A percentile compares a stretch with the other conserved stretches of the same genome.
phyloP scores from a whole-genome alignment of 1,284 basidiomycete genomes.

The Schizophyllum commune region DNA sequence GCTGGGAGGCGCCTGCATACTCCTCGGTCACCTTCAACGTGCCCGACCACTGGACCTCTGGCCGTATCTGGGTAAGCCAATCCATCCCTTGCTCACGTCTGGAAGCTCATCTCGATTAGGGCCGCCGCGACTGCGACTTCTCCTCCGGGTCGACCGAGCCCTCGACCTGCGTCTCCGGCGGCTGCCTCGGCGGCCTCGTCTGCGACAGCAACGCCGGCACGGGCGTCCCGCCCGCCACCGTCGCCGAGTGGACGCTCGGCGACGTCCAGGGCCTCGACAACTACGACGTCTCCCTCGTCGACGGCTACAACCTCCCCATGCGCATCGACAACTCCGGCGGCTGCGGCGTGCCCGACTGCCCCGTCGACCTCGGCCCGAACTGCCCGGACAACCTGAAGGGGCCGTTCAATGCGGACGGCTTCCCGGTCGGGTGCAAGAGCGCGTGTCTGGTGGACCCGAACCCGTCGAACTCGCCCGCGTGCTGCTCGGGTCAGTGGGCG shows the following conservation, averaged over 20 bases:
- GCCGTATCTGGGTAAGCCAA: slow-evolving; percentile 7
- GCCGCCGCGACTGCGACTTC: slow-evolving; percentile 12
- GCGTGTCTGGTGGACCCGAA: slow-evolving; percentile 43
- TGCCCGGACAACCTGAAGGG: slow-evolving; percentile 46
- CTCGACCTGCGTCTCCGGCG: slow-evolving; percentile 9
- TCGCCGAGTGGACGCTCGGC: slow-evolving; percentile 27
- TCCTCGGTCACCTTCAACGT: slow-evolving; percentile 32
- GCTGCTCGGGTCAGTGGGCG: slow-evolving; percentile 28
- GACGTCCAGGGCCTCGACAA: slow-evolving; percentile 13
- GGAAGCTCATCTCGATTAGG: neutral
- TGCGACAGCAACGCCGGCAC: neutral
- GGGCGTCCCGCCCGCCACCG: slow-evolving; percentile 26
- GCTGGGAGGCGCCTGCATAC: slow-evolving; percentile 36
- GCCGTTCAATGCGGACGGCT: slow-evolving; percentile 44
- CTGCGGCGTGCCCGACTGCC: slow-evolving; percentile 43
- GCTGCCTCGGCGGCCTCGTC: slow-evolving; percentile 11
- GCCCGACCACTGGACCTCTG: slow-evolving; percentile 33
- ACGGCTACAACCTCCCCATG: slow-evolving; percentile 55
- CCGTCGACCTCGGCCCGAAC: slow-evolving; percentile 43
- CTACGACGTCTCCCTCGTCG: slow-evolving; percentile 40
- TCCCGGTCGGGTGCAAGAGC: slow-evolving; percentile 53
- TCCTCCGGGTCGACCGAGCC: slow-evolving; percentile 3
- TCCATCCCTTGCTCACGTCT: neutral
- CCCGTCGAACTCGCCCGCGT: slow-evolving; percentile 38
- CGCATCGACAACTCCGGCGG: slow-evolving; percentile 42